Conservation (phyloP, 805 yeast species). For the Nakazawaea molendinolei region DNA sequence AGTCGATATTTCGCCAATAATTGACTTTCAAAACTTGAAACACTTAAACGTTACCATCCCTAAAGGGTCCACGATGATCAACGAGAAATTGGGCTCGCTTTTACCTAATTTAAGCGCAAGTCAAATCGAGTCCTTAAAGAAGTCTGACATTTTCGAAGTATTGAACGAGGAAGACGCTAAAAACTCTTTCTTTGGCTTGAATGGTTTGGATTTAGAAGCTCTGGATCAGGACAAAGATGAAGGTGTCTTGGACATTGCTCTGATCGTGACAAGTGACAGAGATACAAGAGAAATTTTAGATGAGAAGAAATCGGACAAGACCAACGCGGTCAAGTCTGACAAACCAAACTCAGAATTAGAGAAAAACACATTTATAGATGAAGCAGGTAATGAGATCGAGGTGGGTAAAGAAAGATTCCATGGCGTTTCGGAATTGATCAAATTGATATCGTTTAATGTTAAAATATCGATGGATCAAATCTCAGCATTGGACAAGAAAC, state of each 20-base stretch:
- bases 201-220: constrained; percentile 35
- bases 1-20: constrained; percentile 74
- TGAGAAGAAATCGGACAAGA: constrained; percentile 16
- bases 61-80: constrained; percentile 65
- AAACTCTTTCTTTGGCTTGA: constrained; percentile 54
- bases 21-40: constrained; percentile 59
- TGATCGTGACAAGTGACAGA: constrained; percentile 73
- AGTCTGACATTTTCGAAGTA: constrained; percentile 72
- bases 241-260: constrained; percentile 82
- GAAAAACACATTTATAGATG: constrained; percentile 62
- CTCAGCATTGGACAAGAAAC: constrained; percentile 59
- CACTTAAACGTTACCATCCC: constrained; percentile 31
- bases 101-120: constrained; percentile 49
- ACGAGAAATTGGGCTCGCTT: constrained; percentile 39
- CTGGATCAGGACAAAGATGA: constrained; percentile 39
- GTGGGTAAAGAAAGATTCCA: constrained; percentile 90
- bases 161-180: constrained; percentile 60
- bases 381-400: constrained; percentile 43
- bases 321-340: constrained; percentile 15
- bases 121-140: constrained; percentile 73
- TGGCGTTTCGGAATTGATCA: constrained; percentile 62
- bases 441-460: constrained; percentile 45
- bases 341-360: constrained; percentile 63
- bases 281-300: constrained; percentile 42
- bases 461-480: constrained; percentile 47